Evolutionary conservation across 345 rosid species (phyloP).

Genomic region (Populus simonii): DNA sequence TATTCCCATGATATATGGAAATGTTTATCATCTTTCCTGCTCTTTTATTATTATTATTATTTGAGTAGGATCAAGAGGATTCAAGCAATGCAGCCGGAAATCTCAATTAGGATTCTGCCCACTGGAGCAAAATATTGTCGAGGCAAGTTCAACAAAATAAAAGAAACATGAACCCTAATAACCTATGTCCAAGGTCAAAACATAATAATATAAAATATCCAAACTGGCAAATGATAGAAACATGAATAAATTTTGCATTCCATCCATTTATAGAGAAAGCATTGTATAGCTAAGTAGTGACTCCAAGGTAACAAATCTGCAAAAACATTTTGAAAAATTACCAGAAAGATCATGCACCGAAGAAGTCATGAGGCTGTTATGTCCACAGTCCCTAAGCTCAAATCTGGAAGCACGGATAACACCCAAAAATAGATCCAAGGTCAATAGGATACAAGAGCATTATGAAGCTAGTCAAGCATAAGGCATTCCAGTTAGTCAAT

Average conservation of each 20-base stretch:
- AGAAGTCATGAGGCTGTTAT: constrained; percentile 48
- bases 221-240: neutral
- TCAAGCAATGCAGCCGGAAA: neutral
- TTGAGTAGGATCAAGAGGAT: neutral
- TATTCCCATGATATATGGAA: neutral
- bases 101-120: neutral
- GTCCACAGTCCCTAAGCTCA: constrained; percentile 14
- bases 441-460: neutral
- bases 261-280: neutral
- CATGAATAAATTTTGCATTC: neutral
- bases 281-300: neutral
- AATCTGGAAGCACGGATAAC: constrained; percentile 29
- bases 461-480: neutral
- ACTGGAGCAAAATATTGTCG: neutral
- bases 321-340: constrained; percentile 23
- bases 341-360: constrained; percentile 53
- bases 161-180: neutral
- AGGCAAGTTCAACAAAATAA: neutral
- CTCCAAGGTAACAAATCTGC: constrained; percentile 7
- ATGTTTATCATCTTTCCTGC: neutral
- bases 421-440: neutral
- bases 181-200: neutral
- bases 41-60: neutral
- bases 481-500: constrained; percentile 2
- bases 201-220: neutral